phyloP scores from a whole-genome alignment of 495 filamentous ascomycete species.

The Tuber calosporum region DNA sequence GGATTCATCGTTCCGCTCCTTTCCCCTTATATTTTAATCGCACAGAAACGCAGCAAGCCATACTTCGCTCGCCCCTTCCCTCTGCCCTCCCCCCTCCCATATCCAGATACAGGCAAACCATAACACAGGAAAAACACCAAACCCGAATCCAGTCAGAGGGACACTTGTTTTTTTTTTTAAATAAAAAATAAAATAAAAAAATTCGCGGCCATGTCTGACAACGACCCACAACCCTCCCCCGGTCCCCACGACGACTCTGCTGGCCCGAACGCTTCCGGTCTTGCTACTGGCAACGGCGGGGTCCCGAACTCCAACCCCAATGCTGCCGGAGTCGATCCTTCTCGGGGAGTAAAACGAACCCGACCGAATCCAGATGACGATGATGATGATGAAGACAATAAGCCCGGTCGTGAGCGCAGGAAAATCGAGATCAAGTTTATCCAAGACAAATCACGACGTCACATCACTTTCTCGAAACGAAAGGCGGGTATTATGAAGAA shows the following conservation, averaged over 20 bases:
- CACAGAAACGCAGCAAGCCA: constrained; percentile 40
- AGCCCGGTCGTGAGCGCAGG: constrained; percentile 93
- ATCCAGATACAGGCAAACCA: constrained; percentile 42
- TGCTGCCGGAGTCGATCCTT: constrained; percentile 50
- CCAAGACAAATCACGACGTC: constrained; percentile 97
- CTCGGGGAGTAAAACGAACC: constrained; percentile 80
- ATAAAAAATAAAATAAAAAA: constrained; percentile 39
- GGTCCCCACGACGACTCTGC: constrained; percentile 46
- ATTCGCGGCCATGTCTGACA: constrained; percentile 42
- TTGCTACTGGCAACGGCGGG: constrained; percentile 53
- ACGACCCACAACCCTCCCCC: constrained; percentile 43
- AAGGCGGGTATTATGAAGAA: constrained; percentile 99
- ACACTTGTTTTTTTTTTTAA: constrained; percentile 38
- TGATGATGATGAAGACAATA: constrained; percentile 97
- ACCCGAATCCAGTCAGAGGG: constrained; percentile 40
- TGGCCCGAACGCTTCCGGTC: constrained; percentile 49
- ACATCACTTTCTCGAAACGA: constrained; percentile 99
- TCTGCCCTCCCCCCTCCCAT: constrained; percentile 39
- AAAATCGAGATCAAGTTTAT: constrained; percentile 99
- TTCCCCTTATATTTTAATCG: constrained; percentile 41
- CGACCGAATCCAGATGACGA: constrained; percentile 75
- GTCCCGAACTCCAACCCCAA: constrained; percentile 57
- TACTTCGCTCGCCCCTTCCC: constrained; percentile 42
- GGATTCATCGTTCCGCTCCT: constrained; percentile 40
- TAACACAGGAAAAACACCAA: constrained; percentile 41